Evolutionary conservation across 345 rosid species (phyloP), one percentile per base, ranked within the genome.

Genomic region (Chamaenerion angustifolium): DNA sequence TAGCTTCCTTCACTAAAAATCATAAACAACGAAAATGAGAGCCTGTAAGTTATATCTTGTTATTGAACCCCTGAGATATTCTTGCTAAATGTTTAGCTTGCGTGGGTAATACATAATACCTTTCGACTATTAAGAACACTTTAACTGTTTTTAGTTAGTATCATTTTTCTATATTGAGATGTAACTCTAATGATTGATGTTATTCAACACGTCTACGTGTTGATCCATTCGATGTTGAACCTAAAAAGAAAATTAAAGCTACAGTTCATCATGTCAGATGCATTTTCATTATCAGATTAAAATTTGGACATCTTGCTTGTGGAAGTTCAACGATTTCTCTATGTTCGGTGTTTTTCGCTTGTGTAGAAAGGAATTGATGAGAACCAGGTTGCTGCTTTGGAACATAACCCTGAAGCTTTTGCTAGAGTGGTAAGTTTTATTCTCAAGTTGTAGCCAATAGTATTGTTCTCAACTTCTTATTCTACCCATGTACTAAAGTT

Each of bases 341-440:
- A 14, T 11, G 14, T 25, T 41, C 10, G 11, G 2, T 49, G 18
- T 12, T 1, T 25, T 6, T 41, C 35, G 12, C 16, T 23, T 3
- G 2, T 23, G 27, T 88, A 92, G 98, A 87, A 83, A 82, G 98
- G 98, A 58, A 92, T 92, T 60, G 98, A 92, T 74, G 98, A 92
- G 71, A 92, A 92, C 53, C 80, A 95, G 98, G 98, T 76, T 69
- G 98, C 98, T 68, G 96, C 96, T 54, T 69, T 92, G 71, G 96
- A 92, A 66, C 49, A 92, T 69, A 87, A 92, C 57, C 98, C 96
- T 54, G 98, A 92, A 74, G 95, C 79, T 71, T 92, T 92, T 75
- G 98, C 96, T 42, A 73, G 96, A 68, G 98, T 92, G 93, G 98
- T 92, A 82, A 45, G 93, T 71, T 54, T 57, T n/a, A 54, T 66